Evolutionary conservation across 306 rosid genomes (phyloP).

Genomic region (Gastrolobium villosum): DNA sequence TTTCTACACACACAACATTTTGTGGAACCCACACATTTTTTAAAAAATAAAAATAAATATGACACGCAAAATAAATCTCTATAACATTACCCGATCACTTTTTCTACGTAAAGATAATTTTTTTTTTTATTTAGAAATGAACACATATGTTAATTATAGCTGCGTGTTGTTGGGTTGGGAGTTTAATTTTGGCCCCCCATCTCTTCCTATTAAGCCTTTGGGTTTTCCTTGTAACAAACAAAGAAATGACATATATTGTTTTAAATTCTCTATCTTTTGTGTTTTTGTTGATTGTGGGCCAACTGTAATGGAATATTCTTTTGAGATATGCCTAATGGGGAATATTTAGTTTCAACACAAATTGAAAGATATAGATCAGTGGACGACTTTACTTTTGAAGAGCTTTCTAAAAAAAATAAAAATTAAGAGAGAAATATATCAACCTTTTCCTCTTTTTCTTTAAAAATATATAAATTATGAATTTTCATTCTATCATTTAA

Average conservation of each 20-base stretch:
- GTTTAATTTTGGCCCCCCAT: background rate
- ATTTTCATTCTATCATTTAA: no score
- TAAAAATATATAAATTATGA: no score
- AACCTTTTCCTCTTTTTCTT: no score
- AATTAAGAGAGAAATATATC: background rate
- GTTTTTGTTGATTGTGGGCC: conserved; percentile 9
- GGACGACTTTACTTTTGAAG: background rate
- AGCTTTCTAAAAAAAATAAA: background rate
- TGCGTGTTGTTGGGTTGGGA: background rate
- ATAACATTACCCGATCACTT: no score
- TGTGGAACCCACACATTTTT: no score
- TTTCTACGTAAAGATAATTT: no score
- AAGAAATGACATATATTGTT: background rate
- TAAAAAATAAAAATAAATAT: no score
- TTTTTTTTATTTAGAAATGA: no score
- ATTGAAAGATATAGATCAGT: background rate
- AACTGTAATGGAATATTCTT: conserved; percentile 33
- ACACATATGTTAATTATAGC: background rate
- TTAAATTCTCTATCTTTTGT: background rate
- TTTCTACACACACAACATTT: no score
- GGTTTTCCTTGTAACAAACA: background rate
- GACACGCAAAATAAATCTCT: no score
- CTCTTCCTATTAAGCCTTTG: background rate
- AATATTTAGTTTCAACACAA: background rate
- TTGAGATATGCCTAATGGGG: conserved; percentile 20